These are phyloP conservation scores for Pleurozium schreberi DNA, from an alignment of 225 moss, liverwort and hornwort species.

Conservation along the genomic window DNA sequence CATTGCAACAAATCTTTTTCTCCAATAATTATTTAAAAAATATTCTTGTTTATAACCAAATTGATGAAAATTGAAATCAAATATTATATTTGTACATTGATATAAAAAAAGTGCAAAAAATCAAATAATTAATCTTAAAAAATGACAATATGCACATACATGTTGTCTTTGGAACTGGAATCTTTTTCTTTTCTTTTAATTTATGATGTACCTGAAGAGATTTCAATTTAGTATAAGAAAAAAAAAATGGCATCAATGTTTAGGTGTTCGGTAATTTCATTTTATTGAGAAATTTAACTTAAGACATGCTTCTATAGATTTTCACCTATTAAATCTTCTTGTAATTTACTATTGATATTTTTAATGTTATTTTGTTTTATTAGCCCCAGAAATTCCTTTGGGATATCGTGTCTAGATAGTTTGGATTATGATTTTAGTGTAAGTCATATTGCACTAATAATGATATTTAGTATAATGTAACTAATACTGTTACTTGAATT, in stretches of 20 bases:
- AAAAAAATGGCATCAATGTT: not conserved
- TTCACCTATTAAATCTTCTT: not conserved
- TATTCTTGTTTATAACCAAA: not conserved
- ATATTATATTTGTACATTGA: not conserved
- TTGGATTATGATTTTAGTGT: not conserved
- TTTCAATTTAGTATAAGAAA: not conserved
- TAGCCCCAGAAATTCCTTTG: too few species aligned
- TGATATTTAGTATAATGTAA: too few species aligned
- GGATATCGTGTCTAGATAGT: rapidly evolving
- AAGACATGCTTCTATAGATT: not conserved
- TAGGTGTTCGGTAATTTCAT: not conserved
- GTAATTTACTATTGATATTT: not conserved
- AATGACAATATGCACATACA: not conserved
- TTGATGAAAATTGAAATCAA: not conserved
- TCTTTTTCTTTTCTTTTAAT: not conserved
- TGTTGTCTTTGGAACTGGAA: not conserved
- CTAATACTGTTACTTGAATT: too few species aligned
- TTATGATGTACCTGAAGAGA: not conserved
- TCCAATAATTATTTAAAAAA: too few species aligned
- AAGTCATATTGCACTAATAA: too few species aligned
- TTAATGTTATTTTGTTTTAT: not conserved
- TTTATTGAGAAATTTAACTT: not conserved
- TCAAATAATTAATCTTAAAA: not conserved
- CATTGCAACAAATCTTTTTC: not conserved
- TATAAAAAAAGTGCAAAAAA: not conserved